A percentile compares a stretch with the other conserved stretches of the same genome.
Evolutionary conservation across 2,329 filamentous ascomycete genomes (phyloP).

Genomic region (Fusarium sp.): DNA sequence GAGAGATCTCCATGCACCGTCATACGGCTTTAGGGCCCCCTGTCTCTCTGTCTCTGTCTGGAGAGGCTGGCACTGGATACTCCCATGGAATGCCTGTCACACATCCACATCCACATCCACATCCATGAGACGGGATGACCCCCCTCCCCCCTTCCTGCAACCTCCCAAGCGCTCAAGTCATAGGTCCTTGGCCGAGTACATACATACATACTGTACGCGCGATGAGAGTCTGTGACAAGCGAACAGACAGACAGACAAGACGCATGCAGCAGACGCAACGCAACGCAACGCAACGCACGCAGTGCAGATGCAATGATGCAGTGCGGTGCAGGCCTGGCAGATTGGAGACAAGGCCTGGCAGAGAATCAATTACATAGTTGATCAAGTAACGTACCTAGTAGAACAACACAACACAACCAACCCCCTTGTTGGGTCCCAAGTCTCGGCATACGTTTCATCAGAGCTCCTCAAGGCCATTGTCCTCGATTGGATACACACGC

Average conservation of each 20-base stretch:
- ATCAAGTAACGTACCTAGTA: background rate
- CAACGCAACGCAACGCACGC: background rate
- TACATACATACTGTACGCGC: constrained; percentile 1
- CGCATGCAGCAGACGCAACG: background rate
- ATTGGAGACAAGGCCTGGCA: background rate
- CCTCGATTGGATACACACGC: constrained; percentile 23
- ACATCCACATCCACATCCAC: constrained; percentile 21
- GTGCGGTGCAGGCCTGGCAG: background rate
- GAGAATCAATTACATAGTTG: background rate
- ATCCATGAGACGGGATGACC: constrained; percentile 35
- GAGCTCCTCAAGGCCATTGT: constrained; percentile 13
- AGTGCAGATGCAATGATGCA: background rate
- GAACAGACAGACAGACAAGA: background rate
- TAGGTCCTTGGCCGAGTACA: constrained; percentile 15
- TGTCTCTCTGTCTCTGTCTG: background rate
- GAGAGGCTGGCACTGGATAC: background rate
- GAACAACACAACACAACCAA: background rate
- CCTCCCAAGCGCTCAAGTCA: constrained; percentile 26
- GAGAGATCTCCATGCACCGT: constrained; percentile 25
- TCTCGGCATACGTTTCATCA: constrained; percentile 35
- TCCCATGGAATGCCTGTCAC: constrained; percentile 28
- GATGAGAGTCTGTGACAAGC: constrained; percentile 5
- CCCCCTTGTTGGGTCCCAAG: constrained; percentile 19
- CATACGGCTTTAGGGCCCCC: background rate
- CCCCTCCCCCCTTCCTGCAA: constrained; percentile 28